Conservation (phyloP, 2,329 filamentous ascomycete species). For the Apiospora kogelbergensis region DNA sequence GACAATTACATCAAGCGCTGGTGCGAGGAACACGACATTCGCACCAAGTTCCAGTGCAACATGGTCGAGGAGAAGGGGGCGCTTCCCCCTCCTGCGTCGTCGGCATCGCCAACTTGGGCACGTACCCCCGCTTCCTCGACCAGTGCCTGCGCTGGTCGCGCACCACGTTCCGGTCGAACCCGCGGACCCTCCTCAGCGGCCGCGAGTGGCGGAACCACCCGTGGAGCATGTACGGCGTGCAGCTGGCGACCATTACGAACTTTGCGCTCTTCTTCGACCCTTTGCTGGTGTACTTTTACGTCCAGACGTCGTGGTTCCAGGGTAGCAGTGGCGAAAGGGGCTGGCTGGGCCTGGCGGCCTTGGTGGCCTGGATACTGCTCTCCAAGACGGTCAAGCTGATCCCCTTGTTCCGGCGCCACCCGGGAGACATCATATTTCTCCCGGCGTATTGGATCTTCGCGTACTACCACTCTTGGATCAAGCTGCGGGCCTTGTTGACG, state of each 20-base stretch:
- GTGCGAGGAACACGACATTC: conserved; percentile 48
- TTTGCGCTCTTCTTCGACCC: conserved; percentile 55
- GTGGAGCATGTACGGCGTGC: conserved; percentile 58
- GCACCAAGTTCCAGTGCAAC: conserved; percentile 53
- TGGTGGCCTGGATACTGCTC: conserved; percentile 48
- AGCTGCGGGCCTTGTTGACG: conserved; percentile 55
- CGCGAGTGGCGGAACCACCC: conserved; percentile 41
- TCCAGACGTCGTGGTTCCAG: background rate
- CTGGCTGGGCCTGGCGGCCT: background rate
- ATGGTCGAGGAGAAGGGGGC: background rate
- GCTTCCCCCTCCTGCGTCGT: background rate
- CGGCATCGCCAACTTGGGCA: conserved; percentile 42
- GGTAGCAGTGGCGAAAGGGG: background rate
- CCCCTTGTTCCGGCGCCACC: conserved; percentile 51
- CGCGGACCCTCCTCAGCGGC: conserved; percentile 43
- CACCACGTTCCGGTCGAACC: conserved; percentile 58
- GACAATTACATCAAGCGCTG: conserved; percentile 63
- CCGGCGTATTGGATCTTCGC: conserved; percentile 52
- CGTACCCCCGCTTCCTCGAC: conserved; percentile 45
- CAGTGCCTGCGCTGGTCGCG: conserved; percentile 59
- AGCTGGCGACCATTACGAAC: conserved; percentile 53
- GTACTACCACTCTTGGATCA: conserved; percentile 59
- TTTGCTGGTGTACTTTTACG: conserved; percentile 36
- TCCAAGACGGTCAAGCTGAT: conserved; percentile 59
- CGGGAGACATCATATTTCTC: conserved; percentile 50